phyloP scores from a whole-genome alignment of 2,329 filamentous ascomycete species.

The Macrophomina phaseolina region DNA sequence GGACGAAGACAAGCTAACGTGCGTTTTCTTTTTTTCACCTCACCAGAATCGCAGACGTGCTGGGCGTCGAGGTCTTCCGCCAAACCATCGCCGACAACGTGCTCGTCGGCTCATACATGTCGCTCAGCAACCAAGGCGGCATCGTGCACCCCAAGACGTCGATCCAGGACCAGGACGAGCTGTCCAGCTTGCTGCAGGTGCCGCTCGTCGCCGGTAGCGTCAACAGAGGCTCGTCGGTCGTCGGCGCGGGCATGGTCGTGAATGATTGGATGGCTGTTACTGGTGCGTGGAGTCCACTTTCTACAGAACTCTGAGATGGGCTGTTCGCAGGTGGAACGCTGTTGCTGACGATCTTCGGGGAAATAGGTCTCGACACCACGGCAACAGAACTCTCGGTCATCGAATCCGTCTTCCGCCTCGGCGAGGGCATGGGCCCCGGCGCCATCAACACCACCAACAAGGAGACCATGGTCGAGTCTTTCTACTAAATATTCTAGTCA shows the following conservation, averaged over 20 bases:
- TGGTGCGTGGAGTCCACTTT: slow-evolving; percentile 34
- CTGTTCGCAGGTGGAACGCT: neutral
- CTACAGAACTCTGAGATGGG: too few relatives aligned
- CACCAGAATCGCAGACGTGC: slow-evolving; percentile 78
- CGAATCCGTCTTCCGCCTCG: slow-evolving; percentile 93
- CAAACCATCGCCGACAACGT: slow-evolving; percentile 98
- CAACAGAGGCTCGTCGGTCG: slow-evolving; percentile 90
- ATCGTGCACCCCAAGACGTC: slow-evolving; percentile 97
- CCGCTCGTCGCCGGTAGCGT: slow-evolving; percentile 93
- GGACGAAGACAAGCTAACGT: neutral
- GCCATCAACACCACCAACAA: slow-evolving; percentile 86
- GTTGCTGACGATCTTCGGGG: neutral
- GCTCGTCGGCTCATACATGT: slow-evolving; percentile 95
- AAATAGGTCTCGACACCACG: slow-evolving; percentile 80
- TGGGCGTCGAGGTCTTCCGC: slow-evolving; percentile 86
- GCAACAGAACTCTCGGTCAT: slow-evolving; percentile 97
- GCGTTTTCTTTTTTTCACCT: neutral
- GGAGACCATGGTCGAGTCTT: slow-evolving; percentile 98
- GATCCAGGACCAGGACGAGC: slow-evolving; percentile 97
- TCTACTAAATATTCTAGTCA: slow-evolving; percentile 69
- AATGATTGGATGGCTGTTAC: slow-evolving; percentile 98
- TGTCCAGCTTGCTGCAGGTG: slow-evolving; percentile 90
- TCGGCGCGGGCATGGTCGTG: slow-evolving; percentile 96
- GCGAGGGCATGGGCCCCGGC: slow-evolving; percentile 79
- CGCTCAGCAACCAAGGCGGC: slow-evolving; percentile 91